Evolutionary conservation across 805 yeast genomes (phyloP).

Genomic region (Starmerella khaoyaiensis): DNA sequence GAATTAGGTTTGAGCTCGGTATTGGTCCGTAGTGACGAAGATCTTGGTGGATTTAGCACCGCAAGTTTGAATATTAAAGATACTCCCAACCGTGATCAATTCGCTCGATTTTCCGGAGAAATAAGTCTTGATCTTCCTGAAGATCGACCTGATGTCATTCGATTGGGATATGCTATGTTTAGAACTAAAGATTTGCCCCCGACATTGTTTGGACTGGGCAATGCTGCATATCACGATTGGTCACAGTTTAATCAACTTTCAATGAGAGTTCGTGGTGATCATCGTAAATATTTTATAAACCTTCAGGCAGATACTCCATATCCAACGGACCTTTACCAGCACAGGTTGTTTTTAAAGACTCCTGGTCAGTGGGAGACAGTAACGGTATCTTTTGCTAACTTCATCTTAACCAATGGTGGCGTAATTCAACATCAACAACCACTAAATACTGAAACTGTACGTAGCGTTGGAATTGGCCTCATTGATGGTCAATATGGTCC

Average conservation of each 20-base stretch:
- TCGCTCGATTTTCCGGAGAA: conserved; percentile 61
- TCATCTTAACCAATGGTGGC: conserved; percentile 79
- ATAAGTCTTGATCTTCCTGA: conserved; percentile 54
- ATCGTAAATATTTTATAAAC: conserved; percentile 63
- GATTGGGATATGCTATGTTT: conserved; percentile 71
- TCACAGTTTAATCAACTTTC: conserved; percentile 47
- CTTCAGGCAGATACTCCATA: conserved; percentile 71
- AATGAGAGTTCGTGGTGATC: conserved; percentile 58
- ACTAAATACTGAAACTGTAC: conserved; percentile 50
- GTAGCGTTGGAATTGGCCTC: conserved; percentile 65
- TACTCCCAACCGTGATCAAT: conserved; percentile 16
- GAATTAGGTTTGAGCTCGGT: conserved; percentile 36
- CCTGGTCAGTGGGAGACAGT: conserved; percentile 80
- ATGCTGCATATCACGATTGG: conserved; percentile 57
- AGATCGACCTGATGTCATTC: conserved; percentile 47
- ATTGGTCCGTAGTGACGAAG: conserved; percentile 56
- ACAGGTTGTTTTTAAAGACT: conserved; percentile 53
- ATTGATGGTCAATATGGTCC: conserved; percentile 71
- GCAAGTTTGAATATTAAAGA: conserved; percentile 38
- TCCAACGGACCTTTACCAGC: conserved; percentile 70
- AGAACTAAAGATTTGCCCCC: conserved; percentile 54
- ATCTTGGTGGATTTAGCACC: conserved; percentile 67
- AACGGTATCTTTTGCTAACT: conserved; percentile 60
- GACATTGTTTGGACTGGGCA: conserved; percentile 30
- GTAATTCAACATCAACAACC: conserved; percentile 43